Evolutionary conservation across 2,329 filamentous ascomycete genomes (phyloP).

Genomic region (Apiospora malaysiana): DNA sequence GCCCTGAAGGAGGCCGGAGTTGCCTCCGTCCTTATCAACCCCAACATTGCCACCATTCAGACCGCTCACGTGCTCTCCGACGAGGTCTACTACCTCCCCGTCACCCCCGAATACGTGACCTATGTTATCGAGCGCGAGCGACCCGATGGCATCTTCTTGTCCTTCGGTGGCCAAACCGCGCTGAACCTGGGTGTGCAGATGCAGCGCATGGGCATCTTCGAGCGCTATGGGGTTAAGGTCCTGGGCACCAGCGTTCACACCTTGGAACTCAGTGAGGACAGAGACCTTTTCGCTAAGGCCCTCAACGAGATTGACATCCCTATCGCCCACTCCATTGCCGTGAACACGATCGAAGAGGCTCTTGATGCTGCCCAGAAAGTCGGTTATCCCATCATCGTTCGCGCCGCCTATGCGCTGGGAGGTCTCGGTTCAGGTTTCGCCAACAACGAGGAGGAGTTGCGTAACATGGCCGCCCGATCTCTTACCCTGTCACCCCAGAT

Average conservation of each 20-base stretch:
- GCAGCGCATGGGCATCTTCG: constrained; percentile 94
- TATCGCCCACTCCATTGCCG: constrained; percentile 94
- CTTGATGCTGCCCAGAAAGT: constrained; percentile 84
- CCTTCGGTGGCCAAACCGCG: constrained; percentile 96
- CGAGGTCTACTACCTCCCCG: constrained; percentile 97
- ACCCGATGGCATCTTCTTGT: constrained; percentile 96
- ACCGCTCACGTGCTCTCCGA: constrained; percentile 95
- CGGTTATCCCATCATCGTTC: constrained; percentile 97
- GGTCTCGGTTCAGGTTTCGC: constrained; percentile 97
- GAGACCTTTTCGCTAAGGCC: constrained; percentile 94
- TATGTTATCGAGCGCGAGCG: constrained; percentile 97
- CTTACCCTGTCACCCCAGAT: constrained; percentile 95
- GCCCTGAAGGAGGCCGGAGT: constrained; percentile 95
- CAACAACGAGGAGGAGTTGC: constrained; percentile 90
- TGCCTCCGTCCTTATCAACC: constrained; percentile 91
- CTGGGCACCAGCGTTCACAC: constrained; percentile 95
- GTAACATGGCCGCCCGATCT: constrained; percentile 90
- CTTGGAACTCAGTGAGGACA: constrained; percentile 91
- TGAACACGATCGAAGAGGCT: constrained; percentile 89
- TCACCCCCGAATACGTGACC: constrained; percentile 96
- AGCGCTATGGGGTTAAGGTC: constrained; percentile 94
- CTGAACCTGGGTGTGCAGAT: constrained; percentile 97
- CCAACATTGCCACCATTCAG: constrained; percentile 98
- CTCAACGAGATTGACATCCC: constrained; percentile 97
- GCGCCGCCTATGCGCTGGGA: constrained; percentile 94